A percentile compares a stretch with the other conserved stretches of the same genome.
Evolutionary conservation across 192 early-diverging fungal genomes (phyloP).

Genomic region (Chytriomyces hyalinus): DNA sequence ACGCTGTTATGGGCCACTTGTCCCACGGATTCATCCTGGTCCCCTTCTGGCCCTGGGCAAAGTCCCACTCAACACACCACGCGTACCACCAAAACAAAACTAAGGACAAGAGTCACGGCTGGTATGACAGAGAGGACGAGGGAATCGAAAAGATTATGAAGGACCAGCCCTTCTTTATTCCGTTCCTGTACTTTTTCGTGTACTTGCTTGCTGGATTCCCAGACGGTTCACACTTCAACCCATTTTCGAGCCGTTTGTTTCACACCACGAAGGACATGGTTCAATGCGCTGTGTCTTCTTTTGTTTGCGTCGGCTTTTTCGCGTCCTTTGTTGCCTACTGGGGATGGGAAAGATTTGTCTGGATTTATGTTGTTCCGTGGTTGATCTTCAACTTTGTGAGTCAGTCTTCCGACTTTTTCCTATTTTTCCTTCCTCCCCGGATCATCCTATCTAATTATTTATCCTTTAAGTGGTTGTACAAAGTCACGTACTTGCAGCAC

Average conservation of each 20-base stretch:
- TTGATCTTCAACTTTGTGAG: conserved; percentile 51
- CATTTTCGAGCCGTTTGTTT: conserved; percentile 39
- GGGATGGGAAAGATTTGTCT: conserved; percentile 32
- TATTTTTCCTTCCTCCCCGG: neutral
- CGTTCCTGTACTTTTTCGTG: conserved; percentile 40
- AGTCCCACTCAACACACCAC: conserved; percentile 51
- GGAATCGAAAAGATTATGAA: conserved; percentile 35
- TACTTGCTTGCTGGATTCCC: conserved; percentile 44
- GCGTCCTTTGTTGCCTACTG: conserved; percentile 24
- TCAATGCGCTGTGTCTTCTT: conserved; percentile 38
- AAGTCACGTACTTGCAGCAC: conserved; percentile 54
- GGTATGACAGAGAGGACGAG: conserved; percentile 44
- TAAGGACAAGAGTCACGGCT: conserved; percentile 49
- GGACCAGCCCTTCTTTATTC: conserved; percentile 46
- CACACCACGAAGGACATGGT: conserved; percentile 36
- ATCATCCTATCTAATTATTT: neutral
- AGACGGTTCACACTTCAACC: conserved; percentile 46
- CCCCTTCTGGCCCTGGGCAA: conserved; percentile 53
- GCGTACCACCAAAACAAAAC: conserved; percentile 52
- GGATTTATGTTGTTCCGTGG: conserved; percentile 46
- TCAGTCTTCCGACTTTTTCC: neutral
- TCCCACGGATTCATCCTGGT: conserved; percentile 52
- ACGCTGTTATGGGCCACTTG: conserved; percentile 48
- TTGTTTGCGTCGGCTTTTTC: conserved; percentile 36
- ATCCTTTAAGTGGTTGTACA: conserved; percentile 47